These are phyloP conservation scores for Candida schatavii DNA, from an alignment of 805 yeast species.

Conservation along the genomic window DNA sequence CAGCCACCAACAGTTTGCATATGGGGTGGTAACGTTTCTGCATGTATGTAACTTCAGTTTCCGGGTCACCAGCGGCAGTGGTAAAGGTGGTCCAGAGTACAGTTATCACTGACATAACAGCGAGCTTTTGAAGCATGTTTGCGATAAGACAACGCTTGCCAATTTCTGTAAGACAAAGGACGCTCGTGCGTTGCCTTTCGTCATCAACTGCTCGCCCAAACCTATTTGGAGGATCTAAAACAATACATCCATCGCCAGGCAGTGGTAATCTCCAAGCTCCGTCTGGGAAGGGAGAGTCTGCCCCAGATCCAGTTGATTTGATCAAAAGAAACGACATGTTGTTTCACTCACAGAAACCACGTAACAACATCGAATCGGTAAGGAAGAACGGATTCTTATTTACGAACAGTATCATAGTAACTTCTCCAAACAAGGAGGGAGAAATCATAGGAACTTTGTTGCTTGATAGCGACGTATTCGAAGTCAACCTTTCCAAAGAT, in stretches of 20 bases:
- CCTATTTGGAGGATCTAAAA: slow-evolving; percentile 11
- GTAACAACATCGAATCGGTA: slow-evolving; percentile 42
- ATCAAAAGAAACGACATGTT: slow-evolving; percentile 43
- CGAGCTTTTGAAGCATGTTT: too few relatives aligned
- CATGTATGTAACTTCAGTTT: too few relatives aligned
- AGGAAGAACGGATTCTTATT: slow-evolving; percentile 58
- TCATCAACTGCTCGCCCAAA: not conserved
- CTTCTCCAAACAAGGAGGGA: slow-evolving; percentile 37
- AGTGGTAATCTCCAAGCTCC: slow-evolving; percentile 17
- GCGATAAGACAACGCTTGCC: too few relatives aligned
- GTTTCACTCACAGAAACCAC: slow-evolving; percentile 39
- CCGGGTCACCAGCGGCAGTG: too few relatives aligned
- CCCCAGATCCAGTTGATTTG: slow-evolving; percentile 42
- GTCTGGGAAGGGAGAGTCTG: slow-evolving; percentile 34
- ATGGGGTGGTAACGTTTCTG: too few relatives aligned
- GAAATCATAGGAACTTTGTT: slow-evolving; percentile 47
- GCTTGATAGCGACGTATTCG: slow-evolving; percentile 58
- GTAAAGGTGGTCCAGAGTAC: too few relatives aligned
- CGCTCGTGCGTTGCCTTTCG: not conserved
- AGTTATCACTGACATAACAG: too few relatives aligned
- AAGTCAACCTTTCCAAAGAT: slow-evolving; percentile 47
- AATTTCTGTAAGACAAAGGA: too few relatives aligned
- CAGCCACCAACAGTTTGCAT: too few relatives aligned
- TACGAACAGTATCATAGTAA: slow-evolving; percentile 49
- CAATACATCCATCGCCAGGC: slow-evolving; percentile 6